phyloP scores from a whole-genome alignment of 2,329 filamentous ascomycete species.

The Dothideomycetes sp. region DNA sequence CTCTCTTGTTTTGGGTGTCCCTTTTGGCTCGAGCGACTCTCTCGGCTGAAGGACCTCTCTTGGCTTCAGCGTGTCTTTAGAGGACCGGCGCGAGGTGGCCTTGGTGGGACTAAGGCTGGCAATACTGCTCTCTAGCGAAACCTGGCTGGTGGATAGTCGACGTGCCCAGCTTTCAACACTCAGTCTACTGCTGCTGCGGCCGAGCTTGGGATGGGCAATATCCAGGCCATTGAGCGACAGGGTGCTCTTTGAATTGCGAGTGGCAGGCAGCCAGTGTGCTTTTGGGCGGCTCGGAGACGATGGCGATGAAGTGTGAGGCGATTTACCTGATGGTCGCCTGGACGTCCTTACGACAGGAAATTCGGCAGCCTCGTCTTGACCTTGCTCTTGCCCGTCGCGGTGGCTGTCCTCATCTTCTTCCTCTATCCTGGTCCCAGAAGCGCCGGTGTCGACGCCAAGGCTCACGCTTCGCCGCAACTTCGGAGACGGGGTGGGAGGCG shows the following conservation, averaged over 20 bases:
- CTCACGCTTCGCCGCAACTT: slow-evolving; percentile 12
- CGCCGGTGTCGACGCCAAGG: slow-evolving; percentile 65
- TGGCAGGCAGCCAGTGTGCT: slow-evolving; percentile 41
- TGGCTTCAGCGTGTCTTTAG: too few relatives aligned
- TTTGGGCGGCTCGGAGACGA: slow-evolving; percentile 38
- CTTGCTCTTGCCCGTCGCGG: slow-evolving; percentile 19
- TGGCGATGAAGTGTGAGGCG: slow-evolving; percentile 54
- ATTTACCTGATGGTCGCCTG: slow-evolving; percentile 68
- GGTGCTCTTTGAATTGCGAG: slow-evolving; percentile 8
- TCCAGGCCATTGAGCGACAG: slow-evolving; percentile 39
- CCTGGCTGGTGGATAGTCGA: slow-evolving; percentile 11
- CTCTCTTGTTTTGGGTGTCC: background rate
- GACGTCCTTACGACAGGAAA: slow-evolving; percentile 71
- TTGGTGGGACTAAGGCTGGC: too few relatives aligned
- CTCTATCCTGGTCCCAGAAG: slow-evolving; percentile 31
- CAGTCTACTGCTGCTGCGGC: slow-evolving; percentile 34
- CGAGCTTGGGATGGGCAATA: slow-evolving; percentile 33
- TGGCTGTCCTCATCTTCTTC: slow-evolving; percentile 42
- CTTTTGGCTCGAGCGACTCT: too few relatives aligned
- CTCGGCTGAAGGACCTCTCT: too few relatives aligned
- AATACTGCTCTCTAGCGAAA: slow-evolving; percentile 14
- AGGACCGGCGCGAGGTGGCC: background rate
- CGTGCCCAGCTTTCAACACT: slow-evolving; percentile 21
- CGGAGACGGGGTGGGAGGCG: background rate
- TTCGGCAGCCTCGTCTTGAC: slow-evolving; percentile 25